Evolutionary conservation across 2,329 filamentous ascomycete genomes (phyloP), one percentile per base, ranked within the genome.

Genomic region (Madurella fahalii): DNA sequence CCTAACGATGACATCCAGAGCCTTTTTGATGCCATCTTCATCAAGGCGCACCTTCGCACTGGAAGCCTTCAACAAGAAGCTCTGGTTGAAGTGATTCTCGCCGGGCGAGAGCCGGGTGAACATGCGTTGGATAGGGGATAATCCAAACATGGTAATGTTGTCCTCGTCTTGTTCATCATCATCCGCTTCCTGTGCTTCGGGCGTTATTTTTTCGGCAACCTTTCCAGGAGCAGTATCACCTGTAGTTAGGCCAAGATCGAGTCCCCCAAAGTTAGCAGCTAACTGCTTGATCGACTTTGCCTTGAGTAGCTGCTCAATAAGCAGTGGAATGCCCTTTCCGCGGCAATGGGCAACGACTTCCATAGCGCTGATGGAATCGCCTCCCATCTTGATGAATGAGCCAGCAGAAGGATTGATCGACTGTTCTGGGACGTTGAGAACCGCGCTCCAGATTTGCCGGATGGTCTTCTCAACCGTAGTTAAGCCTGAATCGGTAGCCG

Each of bases 51-150:
- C 13, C 2, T 58, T 54, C 18, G 59, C 60, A 4, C 64, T 64
- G 1, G 52, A 49, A 11, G 74, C 47, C 0, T 63, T 64, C 4
- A 77, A 57, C 0, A 72, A 65, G 41, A 73, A 74, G 4, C 70
- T 75, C 51, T 77, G 75, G 49, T 76, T 76, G 63, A 74, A 74
- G 42, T 55, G 54, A 16, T 72, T 71, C n/a, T 71, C 43, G 18
- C 45, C 53, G 56, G 73, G 40, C 47, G 68, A 56, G 50, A 77
- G 72, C 53, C 73, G 43, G 18, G 47, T 54, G 40, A 56, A 76
- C 43, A 76, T 63, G 15, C 66, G 63, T 55, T 77, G 76, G n/a
- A 76, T 70, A 0, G 76, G 76, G 1, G 74, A 74, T 2, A 78
- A 58, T 0, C 62, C 61, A 49, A 76, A 78, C 1, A 61, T 60